Percentiles rank a stretch among this genome's conserved stretches.
These are phyloP conservation scores for Pichia sp. DNA, from an alignment of 1,139 yeast genomes.

Conservation along the genomic window DNA sequence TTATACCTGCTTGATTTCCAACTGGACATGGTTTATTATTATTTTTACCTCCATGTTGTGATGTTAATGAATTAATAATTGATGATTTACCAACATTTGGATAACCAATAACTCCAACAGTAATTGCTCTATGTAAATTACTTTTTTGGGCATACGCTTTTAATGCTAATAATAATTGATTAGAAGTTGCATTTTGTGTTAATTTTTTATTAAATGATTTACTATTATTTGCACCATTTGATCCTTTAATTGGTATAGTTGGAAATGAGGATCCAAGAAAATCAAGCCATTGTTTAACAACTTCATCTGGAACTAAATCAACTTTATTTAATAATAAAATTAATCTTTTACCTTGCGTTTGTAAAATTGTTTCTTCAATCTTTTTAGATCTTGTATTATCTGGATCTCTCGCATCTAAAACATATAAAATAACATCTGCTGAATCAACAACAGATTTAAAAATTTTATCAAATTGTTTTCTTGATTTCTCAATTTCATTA, in stretches of 20 bases:
- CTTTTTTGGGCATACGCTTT: slow-evolving; percentile 81
- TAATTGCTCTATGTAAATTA: slow-evolving; percentile 82
- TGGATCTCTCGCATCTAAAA: slow-evolving; percentile 96
- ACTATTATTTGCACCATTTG: slow-evolving; percentile 43
- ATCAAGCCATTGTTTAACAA: slow-evolving; percentile 76
- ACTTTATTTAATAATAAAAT: slow-evolving; percentile 84
- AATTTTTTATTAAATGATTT: slow-evolving; percentile 72
- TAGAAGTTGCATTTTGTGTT: slow-evolving; percentile 67
- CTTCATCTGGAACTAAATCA: slow-evolving; percentile 83
- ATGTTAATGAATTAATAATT: slow-evolving; percentile 81
- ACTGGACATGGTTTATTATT: slow-evolving; percentile 81
- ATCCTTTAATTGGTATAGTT: slow-evolving; percentile 77
- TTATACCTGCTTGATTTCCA: slow-evolving; percentile 97
- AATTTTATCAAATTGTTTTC: slow-evolving; percentile 89
- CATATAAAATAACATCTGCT: slow-evolving; percentile 85
- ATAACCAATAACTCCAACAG: slow-evolving; percentile 94
- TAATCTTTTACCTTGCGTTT: slow-evolving; percentile 75
- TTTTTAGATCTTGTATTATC: slow-evolving; percentile 88
- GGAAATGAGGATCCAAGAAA: slow-evolving; percentile 82
- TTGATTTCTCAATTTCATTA: slow-evolving; percentile 64
- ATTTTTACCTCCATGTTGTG: slow-evolving; percentile 63
- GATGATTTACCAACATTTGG: slow-evolving; percentile 97
- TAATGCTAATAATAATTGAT: slow-evolving; percentile 68
- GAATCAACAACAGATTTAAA: slow-evolving; percentile 79
- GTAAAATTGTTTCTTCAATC: slow-evolving; percentile 85